phyloP scores from a whole-genome alignment of 2,329 filamentous ascomycete genomes.

The Diplodia intermedia region DNA sequence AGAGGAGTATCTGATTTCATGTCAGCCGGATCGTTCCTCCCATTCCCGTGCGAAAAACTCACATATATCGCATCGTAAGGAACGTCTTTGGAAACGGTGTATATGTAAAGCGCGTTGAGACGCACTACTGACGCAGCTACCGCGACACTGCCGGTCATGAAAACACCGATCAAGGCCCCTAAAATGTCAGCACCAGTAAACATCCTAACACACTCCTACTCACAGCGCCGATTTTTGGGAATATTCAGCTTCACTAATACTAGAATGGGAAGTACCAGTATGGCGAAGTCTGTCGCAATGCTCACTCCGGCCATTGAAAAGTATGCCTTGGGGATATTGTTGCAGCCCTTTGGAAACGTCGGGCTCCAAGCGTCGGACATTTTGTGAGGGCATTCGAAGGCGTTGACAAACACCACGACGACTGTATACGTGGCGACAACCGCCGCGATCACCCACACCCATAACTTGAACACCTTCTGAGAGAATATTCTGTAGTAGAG shows the following conservation, averaged over 20 bases:
- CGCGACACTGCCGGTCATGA: conserved; percentile 37
- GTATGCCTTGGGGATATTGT: conserved; percentile 37
- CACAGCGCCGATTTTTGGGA: conserved; percentile 35
- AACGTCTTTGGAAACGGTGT: no score
- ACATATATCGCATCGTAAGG: no score
- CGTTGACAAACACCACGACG: conserved; percentile 36
- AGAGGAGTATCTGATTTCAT: conserved; percentile 41
- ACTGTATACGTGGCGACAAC: conserved; percentile 35
- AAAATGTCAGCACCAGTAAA: conserved; percentile 8
- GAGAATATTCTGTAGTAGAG: conserved; percentile 38
- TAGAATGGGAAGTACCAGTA: conserved; percentile 37
- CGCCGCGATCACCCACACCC: conserved; percentile 27
- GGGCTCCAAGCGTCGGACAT: conserved; percentile 36
- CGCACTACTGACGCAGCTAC: conserved; percentile 38
- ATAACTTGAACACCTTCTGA: conserved; percentile 34
- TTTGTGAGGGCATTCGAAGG: conserved; percentile 37
- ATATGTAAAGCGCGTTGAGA: conserved; percentile 37
- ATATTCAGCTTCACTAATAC: conserved; percentile 37
- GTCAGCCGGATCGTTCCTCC: neutral
- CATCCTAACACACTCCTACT: neutral
- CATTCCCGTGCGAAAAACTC: neutral
- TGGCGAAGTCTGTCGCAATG: conserved; percentile 37
- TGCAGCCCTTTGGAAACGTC: conserved; percentile 38
- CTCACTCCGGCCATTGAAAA: conserved; percentile 37
- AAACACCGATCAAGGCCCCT: conserved; percentile 37